Percentiles rank a stretch among this genome's conserved stretches.
phyloP scores from a whole-genome alignment of 345 rosid species.

The Salix caprea region DNA sequence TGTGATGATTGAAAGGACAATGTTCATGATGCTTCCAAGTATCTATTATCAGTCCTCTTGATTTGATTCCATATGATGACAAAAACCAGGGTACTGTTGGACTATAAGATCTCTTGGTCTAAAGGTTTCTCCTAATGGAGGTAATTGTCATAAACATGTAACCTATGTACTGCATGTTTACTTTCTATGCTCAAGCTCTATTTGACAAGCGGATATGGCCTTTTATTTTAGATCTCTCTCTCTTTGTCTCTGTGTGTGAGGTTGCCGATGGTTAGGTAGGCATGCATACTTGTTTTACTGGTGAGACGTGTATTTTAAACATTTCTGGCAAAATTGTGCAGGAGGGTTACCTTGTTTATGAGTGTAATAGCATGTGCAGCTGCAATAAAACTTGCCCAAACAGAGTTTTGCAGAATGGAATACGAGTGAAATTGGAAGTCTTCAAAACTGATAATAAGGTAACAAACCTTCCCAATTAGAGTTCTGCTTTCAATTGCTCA shows the following conservation, averaged over 20 bases:
- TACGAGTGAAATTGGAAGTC: slow-evolving; percentile 67
- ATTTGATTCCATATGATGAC: slow-evolving; percentile 1
- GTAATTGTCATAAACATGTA: not conserved
- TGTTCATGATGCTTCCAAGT: not conserved
- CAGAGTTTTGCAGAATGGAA: slow-evolving; percentile 88
- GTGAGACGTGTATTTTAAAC: slow-evolving; percentile 7
- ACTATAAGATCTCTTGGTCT: not conserved
- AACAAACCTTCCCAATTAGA: not conserved
- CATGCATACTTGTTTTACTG: not conserved
- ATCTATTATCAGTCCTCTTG: not conserved
- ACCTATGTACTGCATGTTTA: not conserved
- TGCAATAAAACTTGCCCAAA: slow-evolving; percentile 75
- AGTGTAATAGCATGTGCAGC: slow-evolving; percentile 79
- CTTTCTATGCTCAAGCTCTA: not conserved
- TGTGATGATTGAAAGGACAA: not conserved
- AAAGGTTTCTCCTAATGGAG: not conserved
- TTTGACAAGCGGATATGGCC: not conserved
- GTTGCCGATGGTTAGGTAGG: not conserved
- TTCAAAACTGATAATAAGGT: slow-evolving; percentile 81
- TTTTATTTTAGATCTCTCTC: not conserved
- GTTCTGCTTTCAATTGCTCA: slow-evolving; percentile 13
- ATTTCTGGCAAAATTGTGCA: slow-evolving; percentile 34
- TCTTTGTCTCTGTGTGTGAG: not conserved
- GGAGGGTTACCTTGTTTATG: slow-evolving; percentile 98
- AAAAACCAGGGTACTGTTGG: not conserved